phyloP scores from a whole-genome alignment of 2,329 filamentous ascomycete species.

The Ophiostoma pallidulum region DNA sequence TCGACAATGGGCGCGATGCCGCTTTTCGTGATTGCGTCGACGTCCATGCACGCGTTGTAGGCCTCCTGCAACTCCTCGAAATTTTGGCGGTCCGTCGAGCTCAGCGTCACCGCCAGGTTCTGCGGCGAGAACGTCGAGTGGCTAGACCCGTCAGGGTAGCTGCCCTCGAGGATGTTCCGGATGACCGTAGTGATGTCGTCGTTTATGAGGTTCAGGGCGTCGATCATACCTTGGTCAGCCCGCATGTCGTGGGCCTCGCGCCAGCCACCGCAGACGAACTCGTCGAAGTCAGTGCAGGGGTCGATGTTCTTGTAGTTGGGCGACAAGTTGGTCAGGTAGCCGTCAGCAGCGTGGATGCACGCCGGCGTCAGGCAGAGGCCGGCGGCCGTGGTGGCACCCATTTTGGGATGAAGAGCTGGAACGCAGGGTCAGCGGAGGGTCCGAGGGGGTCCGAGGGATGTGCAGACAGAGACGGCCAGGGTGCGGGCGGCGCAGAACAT shows the following conservation, averaged over 20 bases:
- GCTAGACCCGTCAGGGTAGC: constrained; percentile 35
- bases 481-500: too few species aligned
- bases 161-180: constrained; percentile 53
- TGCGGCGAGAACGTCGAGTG: constrained; percentile 36
- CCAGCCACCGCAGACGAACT: constrained; percentile 60
- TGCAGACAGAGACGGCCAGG: not conserved
- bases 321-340: constrained; percentile 52
- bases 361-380: constrained; percentile 46
- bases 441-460: too few species aligned
- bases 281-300: constrained; percentile 60
- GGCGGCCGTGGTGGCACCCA: constrained; percentile 4
- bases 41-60: constrained; percentile 58
- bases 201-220: constrained; percentile 50
- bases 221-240: constrained; percentile 51
- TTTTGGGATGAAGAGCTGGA: constrained; percentile 4
- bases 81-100: constrained; percentile 47
- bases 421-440: not conserved
- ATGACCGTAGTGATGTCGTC: constrained; percentile 50
- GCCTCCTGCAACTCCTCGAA: constrained; percentile 56
- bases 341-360: constrained; percentile 54
- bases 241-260: constrained; percentile 54
- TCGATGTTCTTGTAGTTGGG: constrained; percentile 52
- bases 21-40: constrained; percentile 42
- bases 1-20: constrained; percentile 47
- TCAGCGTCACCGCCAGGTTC: constrained; percentile 26